Conservation (phyloP, 495 filamentous ascomycete genomes). For the Articulospora tetracladia region DNA sequence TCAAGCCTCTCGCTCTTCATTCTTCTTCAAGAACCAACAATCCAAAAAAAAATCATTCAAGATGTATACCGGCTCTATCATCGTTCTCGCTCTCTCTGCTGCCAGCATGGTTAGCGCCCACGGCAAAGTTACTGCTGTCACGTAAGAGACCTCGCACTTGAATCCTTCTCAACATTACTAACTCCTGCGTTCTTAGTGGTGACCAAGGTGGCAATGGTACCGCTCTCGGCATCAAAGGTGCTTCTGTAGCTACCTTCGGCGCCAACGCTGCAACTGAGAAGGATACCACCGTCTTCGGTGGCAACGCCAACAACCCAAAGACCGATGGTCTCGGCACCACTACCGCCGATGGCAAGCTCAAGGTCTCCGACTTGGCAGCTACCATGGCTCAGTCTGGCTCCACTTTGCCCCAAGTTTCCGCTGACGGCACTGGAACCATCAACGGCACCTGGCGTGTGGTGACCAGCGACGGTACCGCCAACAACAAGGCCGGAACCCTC, state of each 20-base stretch:
- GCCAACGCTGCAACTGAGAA: not conserved
- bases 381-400: conserved; percentile 3
- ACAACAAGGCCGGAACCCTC: not conserved
- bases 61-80: not conserved
- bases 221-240: conserved; percentile 6
- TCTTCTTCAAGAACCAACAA: not conserved
- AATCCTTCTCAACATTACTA: not conserved
- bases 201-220: conserved; percentile 6
- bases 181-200: conserved; percentile 2
- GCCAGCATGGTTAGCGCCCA: conserved; percentile 2
- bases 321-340: not conserved
- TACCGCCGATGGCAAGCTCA: not conserved
- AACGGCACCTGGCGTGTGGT: not conserved
- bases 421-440: not conserved
- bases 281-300: conserved; percentile 1
- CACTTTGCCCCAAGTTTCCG: not conserved
- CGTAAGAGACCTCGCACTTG: not conserved
- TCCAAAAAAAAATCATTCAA: not conserved
- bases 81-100: conserved; percentile 3
- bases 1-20: not conserved
- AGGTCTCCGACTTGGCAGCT: not conserved
- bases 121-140: not conserved
- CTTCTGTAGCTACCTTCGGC: not conserved
- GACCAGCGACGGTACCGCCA: not conserved
- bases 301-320: not conserved